phyloP scores from a whole-genome alignment of 1,284 basidiomycete species.

The Fereydounia khargensis region DNA sequence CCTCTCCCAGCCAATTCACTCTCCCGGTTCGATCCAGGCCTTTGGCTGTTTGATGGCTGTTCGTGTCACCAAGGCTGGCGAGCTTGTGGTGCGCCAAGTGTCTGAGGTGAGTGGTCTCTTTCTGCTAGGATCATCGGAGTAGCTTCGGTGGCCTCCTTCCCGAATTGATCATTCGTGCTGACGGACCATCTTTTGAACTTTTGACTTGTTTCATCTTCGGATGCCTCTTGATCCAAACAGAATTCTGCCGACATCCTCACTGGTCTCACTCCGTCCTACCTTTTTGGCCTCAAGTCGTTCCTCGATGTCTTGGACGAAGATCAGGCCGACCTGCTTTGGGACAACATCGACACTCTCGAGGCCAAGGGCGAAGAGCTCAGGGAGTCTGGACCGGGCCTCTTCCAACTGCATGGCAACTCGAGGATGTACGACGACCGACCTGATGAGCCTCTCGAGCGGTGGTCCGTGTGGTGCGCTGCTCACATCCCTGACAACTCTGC shows the following conservation, averaged over 20 bases:
- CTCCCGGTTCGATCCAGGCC: slow-evolving; percentile 79
- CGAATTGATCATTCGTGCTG: slow-evolving; percentile 10
- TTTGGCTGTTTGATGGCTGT: slow-evolving; percentile 80
- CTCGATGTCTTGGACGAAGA: slow-evolving; percentile 70
- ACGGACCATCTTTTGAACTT: slow-evolving; percentile 3
- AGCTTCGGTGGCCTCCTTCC: too few relatives aligned
- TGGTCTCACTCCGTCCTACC: slow-evolving; percentile 73
- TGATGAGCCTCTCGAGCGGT: slow-evolving; percentile 61
- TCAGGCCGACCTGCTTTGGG: slow-evolving; percentile 73
- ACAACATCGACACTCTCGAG: slow-evolving; percentile 71
- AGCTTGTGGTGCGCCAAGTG: slow-evolving; percentile 71
- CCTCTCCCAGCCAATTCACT: slow-evolving; percentile 67
- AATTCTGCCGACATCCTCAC: slow-evolving; percentile 69
- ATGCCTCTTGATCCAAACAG: slow-evolving; percentile 2
- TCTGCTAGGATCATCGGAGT: too few relatives aligned
- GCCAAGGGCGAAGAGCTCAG: slow-evolving; percentile 62
- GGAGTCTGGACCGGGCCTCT: slow-evolving; percentile 61
- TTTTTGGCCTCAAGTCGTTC: slow-evolving; percentile 76
- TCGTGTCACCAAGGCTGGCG: slow-evolving; percentile 67
- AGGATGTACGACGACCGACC: slow-evolving; percentile 53
- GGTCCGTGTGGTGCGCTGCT: slow-evolving; percentile 82
- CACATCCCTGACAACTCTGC: slow-evolving; percentile 59
- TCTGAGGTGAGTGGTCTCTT: slow-evolving; percentile 80
- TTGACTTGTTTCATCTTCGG: too few relatives aligned
- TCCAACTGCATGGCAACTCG: slow-evolving; percentile 69